phyloP scores from a whole-genome alignment of 1,284 basidiomycete species.

The Puccinia polysora region DNA sequence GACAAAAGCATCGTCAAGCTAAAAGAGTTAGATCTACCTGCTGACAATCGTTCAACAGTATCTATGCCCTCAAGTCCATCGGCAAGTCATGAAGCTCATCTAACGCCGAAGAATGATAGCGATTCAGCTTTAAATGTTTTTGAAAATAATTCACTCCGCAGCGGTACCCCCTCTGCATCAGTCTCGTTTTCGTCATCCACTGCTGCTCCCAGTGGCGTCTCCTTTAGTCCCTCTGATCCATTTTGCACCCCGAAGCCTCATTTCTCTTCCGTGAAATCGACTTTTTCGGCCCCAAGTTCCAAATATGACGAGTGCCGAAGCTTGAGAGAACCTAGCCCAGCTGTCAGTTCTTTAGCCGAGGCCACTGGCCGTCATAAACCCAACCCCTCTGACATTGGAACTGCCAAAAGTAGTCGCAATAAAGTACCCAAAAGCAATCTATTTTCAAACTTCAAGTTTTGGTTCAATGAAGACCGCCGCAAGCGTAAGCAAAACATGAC shows the following conservation, averaged over 20 bases:
- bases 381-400: neutral
- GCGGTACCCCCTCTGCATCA: neutral
- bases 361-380: neutral
- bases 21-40: slow-evolving; percentile 17
- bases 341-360: neutral
- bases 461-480: slow-evolving; percentile 56
- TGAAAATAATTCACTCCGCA: neutral
- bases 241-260: slow-evolving; percentile 15
- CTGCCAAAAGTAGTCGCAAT: neutral
- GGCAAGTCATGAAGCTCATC: neutral
- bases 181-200: slow-evolving; percentile 20
- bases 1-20: slow-evolving; percentile 5
- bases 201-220: neutral
- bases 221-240: neutral
- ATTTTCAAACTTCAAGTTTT: slow-evolving; percentile 55
- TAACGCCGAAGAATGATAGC: slow-evolving; percentile 4
- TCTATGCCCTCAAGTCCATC: slow-evolving; percentile 28
- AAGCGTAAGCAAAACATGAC: slow-evolving; percentile 52
- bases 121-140: neutral
- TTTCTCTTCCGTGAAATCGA: neutral
- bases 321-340: neutral
- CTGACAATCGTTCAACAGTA: neutral
- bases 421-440: slow-evolving; percentile 53
- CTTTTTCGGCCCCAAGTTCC: neutral
- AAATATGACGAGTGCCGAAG: slow-evolving; percentile 15